Evolutionary conservation across 2,329 filamentous ascomycete species (phyloP), one percentile per base, ranked within the genome.

Genomic region (Lizonia empirigonia): DNA sequence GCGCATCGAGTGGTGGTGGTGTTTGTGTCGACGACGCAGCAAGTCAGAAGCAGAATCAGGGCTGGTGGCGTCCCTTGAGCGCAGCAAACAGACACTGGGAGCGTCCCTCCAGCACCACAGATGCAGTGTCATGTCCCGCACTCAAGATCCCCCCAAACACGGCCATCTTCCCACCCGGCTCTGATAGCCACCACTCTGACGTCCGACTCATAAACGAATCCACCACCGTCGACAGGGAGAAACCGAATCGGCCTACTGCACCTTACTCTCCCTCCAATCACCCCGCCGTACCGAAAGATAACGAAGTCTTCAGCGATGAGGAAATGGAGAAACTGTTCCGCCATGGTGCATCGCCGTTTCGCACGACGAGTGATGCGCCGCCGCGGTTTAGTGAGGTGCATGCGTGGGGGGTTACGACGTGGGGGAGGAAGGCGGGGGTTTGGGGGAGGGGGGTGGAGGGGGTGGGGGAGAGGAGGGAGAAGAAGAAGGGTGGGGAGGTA

Each of bases 11-110:
- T 30, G 6, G 26, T 23, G 24, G 18, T 1, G 18, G 24, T 19
- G 16, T 20, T n/a, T 82, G 81, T 4, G 74, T 78, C 6, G 78
- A 73, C 7, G 49, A 37, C 7, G 26, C 20, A 7, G 44, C 26
- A 10, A 30, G 29, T 6, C 42, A 44, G 23, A 24, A 38, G 15
- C 92, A 89, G 88, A 30, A 23, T 6, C 42, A 44, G 23, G 30
- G 44, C 12, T 92, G 89, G 88, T 88, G 86, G 82, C 81, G 81
- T 55, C 89, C 89, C 2, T 65, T 91, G 30, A 81, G 85, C 0
- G 56, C 69, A 0, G 84, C 88, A 54, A 82, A 84, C 7, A 73
- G 89, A 38, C 81, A 86, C 61, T 91, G 88, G 88, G 88, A 90
- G 65, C 59, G 16, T n/a, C n/a, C n/a, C n/a, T n/a, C n/a, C 12